Base-by-base conservation (phyloP, 192 early-diverging fungal species). In the Coemansia sp. region DNA sequence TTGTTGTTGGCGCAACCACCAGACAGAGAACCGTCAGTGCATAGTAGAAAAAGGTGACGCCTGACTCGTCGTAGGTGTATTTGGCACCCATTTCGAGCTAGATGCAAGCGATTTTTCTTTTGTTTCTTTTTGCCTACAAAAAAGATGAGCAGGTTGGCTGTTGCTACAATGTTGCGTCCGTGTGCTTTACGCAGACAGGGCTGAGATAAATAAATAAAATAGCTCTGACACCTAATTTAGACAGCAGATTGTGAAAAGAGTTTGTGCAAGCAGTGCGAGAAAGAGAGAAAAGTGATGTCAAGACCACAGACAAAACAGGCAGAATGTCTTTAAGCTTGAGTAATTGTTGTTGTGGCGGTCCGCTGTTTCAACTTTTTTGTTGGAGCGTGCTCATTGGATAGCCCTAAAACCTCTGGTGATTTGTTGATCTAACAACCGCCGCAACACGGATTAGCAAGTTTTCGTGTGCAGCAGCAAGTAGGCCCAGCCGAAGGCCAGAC, bases 21-120 rank as follows among this genome's bases (percentile, higher is more conserved):
- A 98, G 72, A 29, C 86, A 83, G 56, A 97, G 84, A 52, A 95
- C 74, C 2, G 95, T 89, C 60, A 96, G 65, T 27, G 95, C 79
- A 81, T 95, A 98, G 84, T 93, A 96, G 79, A 91, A 88, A 84
- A 97, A 98, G 64, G 90, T 93, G 62, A 92, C 89, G 28, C 96
- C 96, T 65, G 87, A 84, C 73, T 95, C 92, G 79, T 98, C 96
- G 71, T 97, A 98, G 52, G 83, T 87, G 84, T 97, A 97, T 70
- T 93, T 86, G 52, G 69, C 66, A 55, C 84, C 84, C 87, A 86
- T 87, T 65, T 64, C n/a, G 44, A 37, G 40, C 42, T 42, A 62
- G 54, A 59, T 70, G 62, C 62, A 65, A n/a, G 31, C 25, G 31
- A 23, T 41, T 28, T 19, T n/a, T n/a, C n/a, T n/a, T n/a, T n/a